Percentiles rank a stretch among this genome's conserved stretches.
Evolutionary conservation across 2,329 filamentous ascomycete genomes (phyloP).

Genomic region (Chrysosphaeria jannelii): DNA sequence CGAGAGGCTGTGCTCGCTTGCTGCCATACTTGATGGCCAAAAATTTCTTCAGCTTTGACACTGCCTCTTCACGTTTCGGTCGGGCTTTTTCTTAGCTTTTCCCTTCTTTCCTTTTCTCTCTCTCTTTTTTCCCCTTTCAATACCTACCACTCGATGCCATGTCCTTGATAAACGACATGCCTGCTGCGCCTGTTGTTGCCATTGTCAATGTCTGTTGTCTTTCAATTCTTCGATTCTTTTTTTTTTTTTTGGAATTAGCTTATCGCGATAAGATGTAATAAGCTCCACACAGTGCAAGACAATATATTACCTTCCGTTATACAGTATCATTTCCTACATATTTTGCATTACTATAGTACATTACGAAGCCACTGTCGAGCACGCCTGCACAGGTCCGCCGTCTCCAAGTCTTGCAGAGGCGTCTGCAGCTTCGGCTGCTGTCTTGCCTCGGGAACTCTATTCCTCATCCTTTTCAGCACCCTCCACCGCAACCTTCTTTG

Average conservation of each 20-base stretch:
- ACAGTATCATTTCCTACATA: too few relatives aligned
- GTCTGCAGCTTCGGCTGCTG: too few relatives aligned
- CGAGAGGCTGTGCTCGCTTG: constrained; percentile 17
- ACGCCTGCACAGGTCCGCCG: background rate
- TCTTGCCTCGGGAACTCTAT: too few relatives aligned
- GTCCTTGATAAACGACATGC: constrained; percentile 51
- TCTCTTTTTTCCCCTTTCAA: background rate
- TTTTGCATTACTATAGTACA: too few relatives aligned
- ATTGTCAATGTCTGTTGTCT: constrained; percentile 6
- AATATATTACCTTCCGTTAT: too few relatives aligned
- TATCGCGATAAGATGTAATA: background rate
- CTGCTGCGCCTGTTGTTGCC: constrained; percentile 14
- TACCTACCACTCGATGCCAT: constrained; percentile 53
- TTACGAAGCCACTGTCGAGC: too few relatives aligned
- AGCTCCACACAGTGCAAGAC: too few relatives aligned
- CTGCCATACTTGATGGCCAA: constrained; percentile 23
- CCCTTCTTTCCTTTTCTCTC: background rate
- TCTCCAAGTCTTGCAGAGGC: background rate
- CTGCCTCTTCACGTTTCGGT: too few relatives aligned
- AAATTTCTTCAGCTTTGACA: constrained; percentile 49
- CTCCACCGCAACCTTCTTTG: constrained; percentile 4
- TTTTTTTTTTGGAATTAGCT: background rate
- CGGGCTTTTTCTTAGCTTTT: constrained; percentile 53
- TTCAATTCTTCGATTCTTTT: background rate
- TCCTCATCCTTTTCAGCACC: constrained; percentile 2